Evolutionary conservation across 2,329 filamentous ascomycete genomes (phyloP).

Genomic region (Fusarium oligoseptatum): DNA sequence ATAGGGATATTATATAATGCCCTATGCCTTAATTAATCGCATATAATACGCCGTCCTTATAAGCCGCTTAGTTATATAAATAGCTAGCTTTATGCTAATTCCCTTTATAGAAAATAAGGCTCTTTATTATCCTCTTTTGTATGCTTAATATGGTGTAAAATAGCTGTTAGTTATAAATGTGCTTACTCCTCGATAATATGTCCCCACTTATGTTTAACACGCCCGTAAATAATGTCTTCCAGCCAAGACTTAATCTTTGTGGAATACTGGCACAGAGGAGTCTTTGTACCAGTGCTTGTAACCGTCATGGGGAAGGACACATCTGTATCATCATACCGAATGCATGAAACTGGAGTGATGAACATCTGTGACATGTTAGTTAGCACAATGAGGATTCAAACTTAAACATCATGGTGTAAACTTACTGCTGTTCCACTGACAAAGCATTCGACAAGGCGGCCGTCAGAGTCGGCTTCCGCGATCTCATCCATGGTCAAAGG

Average conservation of each 20-base stretch:
- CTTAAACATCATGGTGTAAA: neutral
- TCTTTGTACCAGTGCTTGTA: neutral
- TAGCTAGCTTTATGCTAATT: no score
- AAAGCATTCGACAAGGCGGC: neutral
- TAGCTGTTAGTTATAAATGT: no score
- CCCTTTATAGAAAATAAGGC: no score
- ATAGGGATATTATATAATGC: no score
- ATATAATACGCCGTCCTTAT: no score
- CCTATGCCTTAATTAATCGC: no score
- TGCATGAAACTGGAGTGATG: neutral
- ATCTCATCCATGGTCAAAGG: neutral
- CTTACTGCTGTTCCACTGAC: neutral
- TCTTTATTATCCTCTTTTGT: no score
- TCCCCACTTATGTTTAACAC: neutral
- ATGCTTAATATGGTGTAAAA: no score
- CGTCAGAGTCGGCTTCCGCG: neutral
- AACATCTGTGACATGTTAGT: neutral
- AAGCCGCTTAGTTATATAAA: no score
- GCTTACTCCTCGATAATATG: neutral
- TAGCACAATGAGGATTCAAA: neutral
- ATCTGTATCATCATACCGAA: neutral
- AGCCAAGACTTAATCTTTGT: neutral
- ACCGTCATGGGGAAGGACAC: neutral
- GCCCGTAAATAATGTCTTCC: neutral
- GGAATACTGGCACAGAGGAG: neutral